Conservation (phyloP, 305 asterid genomes). For the Fraxinus floribunda region DNA sequence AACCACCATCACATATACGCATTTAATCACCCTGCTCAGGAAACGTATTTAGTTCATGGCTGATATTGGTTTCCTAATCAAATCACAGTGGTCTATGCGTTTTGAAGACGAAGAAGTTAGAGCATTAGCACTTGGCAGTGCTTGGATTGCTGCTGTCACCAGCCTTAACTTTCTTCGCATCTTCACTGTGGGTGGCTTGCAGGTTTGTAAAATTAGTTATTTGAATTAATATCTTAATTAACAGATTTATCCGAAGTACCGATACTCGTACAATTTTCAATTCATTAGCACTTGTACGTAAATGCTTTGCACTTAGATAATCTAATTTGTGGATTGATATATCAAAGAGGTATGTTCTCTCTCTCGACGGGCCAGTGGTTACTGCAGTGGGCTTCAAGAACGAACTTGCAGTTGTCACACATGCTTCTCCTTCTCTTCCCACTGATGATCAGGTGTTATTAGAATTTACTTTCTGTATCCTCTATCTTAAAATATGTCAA, state of each 20-base stretch:
- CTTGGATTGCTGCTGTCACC: slow-evolving; percentile 94
- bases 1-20: slow-evolving; percentile 9
- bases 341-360: slow-evolving; percentile 58
- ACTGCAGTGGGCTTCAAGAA: slow-evolving; percentile 82
- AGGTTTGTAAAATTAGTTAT: slow-evolving; percentile 49
- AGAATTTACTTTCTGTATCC: slow-evolving; percentile 6
- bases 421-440: slow-evolving; percentile 77
- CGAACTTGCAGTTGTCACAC: slow-evolving; percentile 85
- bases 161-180: slow-evolving; percentile 86
- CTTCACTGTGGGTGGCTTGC: slow-evolving; percentile 87
- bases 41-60: slow-evolving; percentile 3
- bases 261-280: background rate
- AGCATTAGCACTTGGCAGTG: slow-evolving; percentile 88
- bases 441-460: slow-evolving; percentile 76
- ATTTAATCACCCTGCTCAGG: background rate
- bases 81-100: slow-evolving; percentile 95
- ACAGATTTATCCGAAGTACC: background rate
- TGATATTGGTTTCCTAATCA: slow-evolving; percentile 31
- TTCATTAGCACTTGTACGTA: background rate
- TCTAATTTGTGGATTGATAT: slow-evolving; percentile 28
- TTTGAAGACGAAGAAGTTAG: slow-evolving; percentile 95
- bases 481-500: slow-evolving; percentile 5
- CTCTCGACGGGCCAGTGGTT: slow-evolving; percentile 95
- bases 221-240: background rate
- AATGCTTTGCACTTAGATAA: slow-evolving; percentile 13